Base-by-base conservation (phyloP, 2,329 filamentous ascomycete genomes). In the Orbilia oligospora region DNA sequence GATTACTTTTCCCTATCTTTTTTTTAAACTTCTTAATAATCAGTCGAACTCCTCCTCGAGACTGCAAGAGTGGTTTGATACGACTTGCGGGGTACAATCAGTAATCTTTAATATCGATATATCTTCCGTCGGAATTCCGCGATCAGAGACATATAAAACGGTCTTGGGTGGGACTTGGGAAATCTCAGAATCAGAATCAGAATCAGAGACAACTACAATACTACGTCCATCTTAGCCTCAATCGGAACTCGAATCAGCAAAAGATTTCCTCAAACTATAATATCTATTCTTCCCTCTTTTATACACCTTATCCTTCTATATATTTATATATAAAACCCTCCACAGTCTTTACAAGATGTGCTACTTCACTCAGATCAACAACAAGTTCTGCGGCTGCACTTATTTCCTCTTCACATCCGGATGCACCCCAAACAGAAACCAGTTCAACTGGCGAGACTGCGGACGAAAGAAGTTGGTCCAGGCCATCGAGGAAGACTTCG, bases 321-420 rank as follows among this genome's bases (percentile, higher is more conserved):
- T 30, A 30, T 3, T 6, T 30, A 30, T 71, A 49, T 63, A 69
- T 58, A 65, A 30, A 49, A 12, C 38, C 48, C 9, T 10, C 18
- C 6, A 41, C 14, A 41, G 30, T 22, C 41, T n/a, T n/a, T 10
- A 48, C 53, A 56, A 67, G 22, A 77, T 77, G 73, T 77, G 73
- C 73, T 77, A 71, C 61, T 77, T 77, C 49, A 71, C 61, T 65
- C 73, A 77, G 53, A 69, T 77, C 61, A 77, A 71, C 33, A 77
- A 77, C 41, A 71, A 61, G 20, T 56, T 61, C 53, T 77, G 73
- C 67, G 73, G 67, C 14, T 77, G 73, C 73, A 77, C 73, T 0
- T 77, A 77, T 27, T 77, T 77, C 46, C 55, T 77, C 18, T 77
- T 67, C 51, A 71, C 73, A 22, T 77, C 73, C 30, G 73, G 73